Percentiles rank a stretch among this genome's conserved stretches.
Evolutionary conservation across 2,329 filamentous ascomycete species (phyloP).

Genomic region (Esteya vermicola): DNA sequence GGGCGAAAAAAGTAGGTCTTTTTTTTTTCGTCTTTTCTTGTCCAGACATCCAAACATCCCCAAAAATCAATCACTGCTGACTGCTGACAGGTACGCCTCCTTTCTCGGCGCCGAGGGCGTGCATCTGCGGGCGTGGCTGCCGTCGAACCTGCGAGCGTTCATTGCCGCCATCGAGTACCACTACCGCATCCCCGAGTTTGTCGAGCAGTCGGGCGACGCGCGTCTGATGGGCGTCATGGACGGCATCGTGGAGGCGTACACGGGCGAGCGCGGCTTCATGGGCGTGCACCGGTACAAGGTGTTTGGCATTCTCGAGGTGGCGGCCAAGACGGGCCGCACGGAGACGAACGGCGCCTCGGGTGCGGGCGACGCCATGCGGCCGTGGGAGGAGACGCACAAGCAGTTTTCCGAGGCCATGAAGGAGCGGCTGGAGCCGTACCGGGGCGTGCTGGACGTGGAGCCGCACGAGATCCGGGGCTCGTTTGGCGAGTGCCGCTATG

Average conservation of each 20-base stretch:
- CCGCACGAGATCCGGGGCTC: constrained; percentile 39
- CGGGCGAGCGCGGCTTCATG: constrained; percentile 41
- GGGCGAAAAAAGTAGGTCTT: constrained; percentile 36
- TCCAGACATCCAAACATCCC: no score
- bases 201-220: constrained; percentile 32
- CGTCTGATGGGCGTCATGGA: constrained; percentile 37
- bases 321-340: constrained; percentile 36
- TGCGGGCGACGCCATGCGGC: constrained; percentile 23
- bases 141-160: constrained; percentile 38
- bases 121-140: constrained; percentile 37
- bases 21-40: no score
- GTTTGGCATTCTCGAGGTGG: constrained; percentile 39
- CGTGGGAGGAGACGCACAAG: constrained; percentile 35
- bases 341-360: constrained; percentile 38
- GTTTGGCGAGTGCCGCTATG: constrained; percentile 39
- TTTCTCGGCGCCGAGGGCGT: constrained; percentile 38
- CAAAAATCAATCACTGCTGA: no score
- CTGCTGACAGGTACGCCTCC: no score
- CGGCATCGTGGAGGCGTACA: constrained; percentile 40
- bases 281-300: constrained; percentile 42
- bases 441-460: constrained; percentile 30
- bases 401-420: constrained; percentile 40
- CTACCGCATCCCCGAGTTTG: constrained; percentile 38
- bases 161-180: constrained; percentile 40
- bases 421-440: constrained; percentile 34